phyloP scores from a whole-genome alignment of 78 protist genomes.

The Chrysochromulina tobinii region DNA sequence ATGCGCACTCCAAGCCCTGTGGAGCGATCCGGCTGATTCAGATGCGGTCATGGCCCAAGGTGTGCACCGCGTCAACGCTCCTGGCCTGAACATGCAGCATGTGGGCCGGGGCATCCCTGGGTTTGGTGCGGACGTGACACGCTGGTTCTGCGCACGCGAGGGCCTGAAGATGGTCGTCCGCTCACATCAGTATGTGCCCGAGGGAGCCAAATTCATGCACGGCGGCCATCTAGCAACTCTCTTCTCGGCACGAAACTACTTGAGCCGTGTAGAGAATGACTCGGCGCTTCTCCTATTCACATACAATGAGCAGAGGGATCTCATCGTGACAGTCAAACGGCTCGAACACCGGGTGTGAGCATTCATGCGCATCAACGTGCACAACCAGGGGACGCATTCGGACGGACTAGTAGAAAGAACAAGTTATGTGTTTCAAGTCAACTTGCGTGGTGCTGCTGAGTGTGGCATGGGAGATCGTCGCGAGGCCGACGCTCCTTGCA shows the following conservation, averaged over 20 bases:
- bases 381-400: too few species aligned
- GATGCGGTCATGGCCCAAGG: background rate
- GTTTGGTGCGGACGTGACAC: background rate
- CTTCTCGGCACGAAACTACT: conserved; percentile 30
- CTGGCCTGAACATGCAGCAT: background rate
- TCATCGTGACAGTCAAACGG: too few species aligned
- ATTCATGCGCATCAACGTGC: too few species aligned
- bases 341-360: too few species aligned
- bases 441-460: too few species aligned
- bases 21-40: conserved; percentile 57
- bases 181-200: background rate
- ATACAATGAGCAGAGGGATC: too few species aligned
- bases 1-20: conserved; percentile 18
- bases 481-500: too few species aligned
- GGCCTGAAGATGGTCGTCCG: background rate
- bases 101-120: background rate
- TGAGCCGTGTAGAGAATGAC: background rate
- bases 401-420: too few species aligned
- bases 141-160: background rate
- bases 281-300: conserved; percentile 5
- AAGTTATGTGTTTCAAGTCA: too few species aligned
- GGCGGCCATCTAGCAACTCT: background rate
- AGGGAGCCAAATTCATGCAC: background rate
- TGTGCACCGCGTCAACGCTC: background rate
- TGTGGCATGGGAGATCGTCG: too few species aligned